Base-by-base conservation (phyloP, 495 filamentous ascomycete species). In the Penicillium atrosanguineum region DNA sequence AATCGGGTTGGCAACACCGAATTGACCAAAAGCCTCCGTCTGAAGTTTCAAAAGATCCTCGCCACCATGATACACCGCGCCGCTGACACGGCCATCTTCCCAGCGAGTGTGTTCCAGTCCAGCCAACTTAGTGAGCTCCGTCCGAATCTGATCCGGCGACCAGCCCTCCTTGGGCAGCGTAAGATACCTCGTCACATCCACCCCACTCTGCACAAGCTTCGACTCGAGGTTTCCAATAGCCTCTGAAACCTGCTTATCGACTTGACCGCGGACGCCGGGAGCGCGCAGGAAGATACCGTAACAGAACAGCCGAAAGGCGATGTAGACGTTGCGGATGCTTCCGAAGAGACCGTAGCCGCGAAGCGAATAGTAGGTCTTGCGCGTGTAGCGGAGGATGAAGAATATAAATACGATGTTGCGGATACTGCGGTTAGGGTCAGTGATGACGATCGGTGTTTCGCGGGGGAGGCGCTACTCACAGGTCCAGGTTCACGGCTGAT, bases 1-100 rank as follows among this genome's bases (percentile, higher is more conserved):
- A 59, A 99, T 88, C n/a, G 94, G 94, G 70, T 99, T 99, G n/a
- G 89, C 78, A 15, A 97, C 94, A 43, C 90, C 91, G 66, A 99
- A 99, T 66, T 86, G 87, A 34, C 87, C 85, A 70, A 91, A 97
- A 8, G 94, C 93, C 67, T 96, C 90, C 14, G 87, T 85, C 73
- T 99, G 94, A 16, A 99, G 74, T 66, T 87, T 83, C 55, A 90
- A 71, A 52, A 99, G 70, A 15, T 90, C 86, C 46, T 91, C 78
- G 50, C 95, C 94, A 45, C 95, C 94, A 64, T 96, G 92, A 68
- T 99, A 99, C 25, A 99, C 94, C 19, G 94, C 93, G 45, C 94
- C 94, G 50, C 89, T 95, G 38, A 99, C 94, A 44, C 82, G 83
- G 19, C 94, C 94, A 72, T 97, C 91, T 72, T 99, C 94, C 94